Conservation (phyloP, 176 grass and related monocot genomes). For the Lolium rigidum region DNA sequence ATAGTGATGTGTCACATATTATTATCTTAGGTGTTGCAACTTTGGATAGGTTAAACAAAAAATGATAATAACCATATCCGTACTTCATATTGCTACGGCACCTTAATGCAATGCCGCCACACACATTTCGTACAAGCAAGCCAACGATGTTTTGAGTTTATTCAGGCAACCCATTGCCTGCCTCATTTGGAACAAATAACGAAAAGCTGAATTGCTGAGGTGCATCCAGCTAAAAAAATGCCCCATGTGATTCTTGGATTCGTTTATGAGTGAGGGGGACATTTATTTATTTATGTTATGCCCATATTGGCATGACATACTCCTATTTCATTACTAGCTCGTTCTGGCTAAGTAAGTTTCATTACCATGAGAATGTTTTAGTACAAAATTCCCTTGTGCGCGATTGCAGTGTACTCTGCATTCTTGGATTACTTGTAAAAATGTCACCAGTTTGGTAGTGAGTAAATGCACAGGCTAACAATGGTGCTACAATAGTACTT, state of each 20-base stretch:
- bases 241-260: not conserved
- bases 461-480: constrained; percentile 42
- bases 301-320: not conserved
- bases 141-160: not conserved
- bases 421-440: constrained; percentile 7
- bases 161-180: not conserved
- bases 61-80: not conserved
- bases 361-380: not conserved
- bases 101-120: not conserved
- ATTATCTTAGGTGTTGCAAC: not conserved
- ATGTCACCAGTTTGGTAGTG: constrained; percentile 18
- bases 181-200: not conserved
- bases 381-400: not conserved
- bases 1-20: not conserved
- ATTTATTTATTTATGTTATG: not conserved
- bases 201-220: not conserved
- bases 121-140: constrained; percentile 22
- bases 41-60: not conserved
- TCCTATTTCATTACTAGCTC: not conserved
- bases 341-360: constrained; percentile 7
- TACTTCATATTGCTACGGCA: too few relatives aligned
- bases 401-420: not conserved
- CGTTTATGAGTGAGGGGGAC: not conserved
- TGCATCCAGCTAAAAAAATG: not conserved
- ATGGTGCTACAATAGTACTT: constrained; percentile 29